Evolutionary conservation across 2,329 filamentous ascomycete species (phyloP).

Genomic region (Pseudocercospora ulei): DNA sequence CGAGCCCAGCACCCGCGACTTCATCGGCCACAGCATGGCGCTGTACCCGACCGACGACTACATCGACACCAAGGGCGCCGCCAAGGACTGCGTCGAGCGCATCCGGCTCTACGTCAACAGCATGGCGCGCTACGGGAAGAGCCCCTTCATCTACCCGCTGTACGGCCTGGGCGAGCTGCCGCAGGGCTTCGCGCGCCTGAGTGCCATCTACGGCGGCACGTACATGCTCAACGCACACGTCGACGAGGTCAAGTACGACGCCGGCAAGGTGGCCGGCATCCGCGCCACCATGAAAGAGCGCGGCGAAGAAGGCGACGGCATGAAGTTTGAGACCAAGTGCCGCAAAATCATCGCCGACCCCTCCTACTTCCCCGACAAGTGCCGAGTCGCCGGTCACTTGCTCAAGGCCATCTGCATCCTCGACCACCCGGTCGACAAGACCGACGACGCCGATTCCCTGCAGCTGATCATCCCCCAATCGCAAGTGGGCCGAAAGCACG

Average conservation of each 20-base stretch:
- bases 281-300: constrained; percentile 92
- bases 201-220: constrained; percentile 95
- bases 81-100: constrained; percentile 77
- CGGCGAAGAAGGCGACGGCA: constrained; percentile 60
- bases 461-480: constrained; percentile 98
- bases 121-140: constrained; percentile 94
- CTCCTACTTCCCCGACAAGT: constrained; percentile 89
- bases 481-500: constrained; percentile 92
- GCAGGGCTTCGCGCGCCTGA: constrained; percentile 92
- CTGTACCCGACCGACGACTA: constrained; percentile 87
- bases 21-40: constrained; percentile 97
- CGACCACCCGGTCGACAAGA: constrained; percentile 86
- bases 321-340: constrained; percentile 93
- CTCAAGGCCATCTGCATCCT: constrained; percentile 95
- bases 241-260: constrained; percentile 72
- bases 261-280: constrained; percentile 80
- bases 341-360: constrained; percentile 95
- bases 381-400: constrained; percentile 76
- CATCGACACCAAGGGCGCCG: constrained; percentile 60
- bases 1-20: constrained; percentile 80
- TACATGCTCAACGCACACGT: constrained; percentile 98
- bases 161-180: constrained; percentile 96
- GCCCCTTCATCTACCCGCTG: constrained; percentile 97
- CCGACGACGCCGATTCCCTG: constrained; percentile 75
- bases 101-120: constrained; percentile 96